phyloP scores from a whole-genome alignment of 1,284 basidiomycete genomes.

The Neotropicomus parvogracilis region DNA sequence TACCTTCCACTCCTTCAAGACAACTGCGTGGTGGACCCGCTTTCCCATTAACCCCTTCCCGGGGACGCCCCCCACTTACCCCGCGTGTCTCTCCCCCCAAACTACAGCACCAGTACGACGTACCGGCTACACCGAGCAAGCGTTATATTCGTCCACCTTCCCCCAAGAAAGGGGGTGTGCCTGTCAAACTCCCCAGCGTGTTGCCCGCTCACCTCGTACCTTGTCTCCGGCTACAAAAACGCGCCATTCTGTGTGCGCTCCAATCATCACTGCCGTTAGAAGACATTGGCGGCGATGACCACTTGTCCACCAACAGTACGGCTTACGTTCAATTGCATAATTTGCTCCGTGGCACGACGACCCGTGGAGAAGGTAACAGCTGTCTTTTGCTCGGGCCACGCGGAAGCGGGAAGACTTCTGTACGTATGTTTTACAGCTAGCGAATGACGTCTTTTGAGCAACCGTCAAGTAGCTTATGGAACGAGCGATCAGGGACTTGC shows the following conservation, averaged over 20 bases:
- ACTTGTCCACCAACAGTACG: constrained; percentile 43
- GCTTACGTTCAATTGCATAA: constrained; percentile 55
- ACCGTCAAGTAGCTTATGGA: constrained; percentile 50
- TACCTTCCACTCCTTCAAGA: constrained; percentile 25
- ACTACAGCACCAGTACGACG: constrained; percentile 4
- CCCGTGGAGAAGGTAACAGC: constrained; percentile 85
- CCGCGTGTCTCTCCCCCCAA: constrained; percentile 22
- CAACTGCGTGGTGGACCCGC: not conserved
- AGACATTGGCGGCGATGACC: constrained; percentile 33
- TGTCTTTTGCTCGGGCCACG: constrained; percentile 80
- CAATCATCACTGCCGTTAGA: constrained; percentile 30
- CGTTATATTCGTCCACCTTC: constrained; percentile 7
- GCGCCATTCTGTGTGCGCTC: constrained; percentile 51
- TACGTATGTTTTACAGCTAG: constrained; percentile 37
- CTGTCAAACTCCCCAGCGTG: constrained; percentile 21
- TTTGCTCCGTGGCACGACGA: constrained; percentile 68
- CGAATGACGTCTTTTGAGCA: constrained; percentile 4
- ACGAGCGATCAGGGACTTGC: constrained; percentile 44
- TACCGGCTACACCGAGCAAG: constrained; percentile 23
- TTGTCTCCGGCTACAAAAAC: constrained; percentile 55
- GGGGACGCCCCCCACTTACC: constrained; percentile 24
- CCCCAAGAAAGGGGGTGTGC: constrained; percentile 18
- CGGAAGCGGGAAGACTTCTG: constrained; percentile 81
- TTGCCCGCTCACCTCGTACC: constrained; percentile 40
- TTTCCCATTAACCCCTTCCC: constrained; percentile 25